Evolutionary conservation across 148 eudicot species (phyloP).

Genomic region (Spergularia marina): DNA sequence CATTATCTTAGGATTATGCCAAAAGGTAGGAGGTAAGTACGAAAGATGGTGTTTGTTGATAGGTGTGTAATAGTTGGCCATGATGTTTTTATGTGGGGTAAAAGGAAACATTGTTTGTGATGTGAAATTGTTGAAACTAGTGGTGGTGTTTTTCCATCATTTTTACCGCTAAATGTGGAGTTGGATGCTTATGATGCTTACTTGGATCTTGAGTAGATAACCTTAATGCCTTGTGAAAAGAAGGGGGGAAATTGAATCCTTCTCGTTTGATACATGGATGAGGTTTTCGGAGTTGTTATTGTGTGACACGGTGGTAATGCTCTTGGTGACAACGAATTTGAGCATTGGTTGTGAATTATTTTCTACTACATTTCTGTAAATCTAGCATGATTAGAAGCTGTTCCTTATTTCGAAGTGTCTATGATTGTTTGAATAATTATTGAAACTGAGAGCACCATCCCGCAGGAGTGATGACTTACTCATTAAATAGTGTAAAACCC

Average conservation of each 20-base stretch:
- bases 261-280: not conserved
- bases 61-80: not conserved
- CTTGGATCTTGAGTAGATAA: not conserved
- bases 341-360: not conserved
- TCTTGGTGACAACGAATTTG: too few species aligned
- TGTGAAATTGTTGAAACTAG: not conserved
- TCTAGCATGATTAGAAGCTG: not conserved
- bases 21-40: too few species aligned
- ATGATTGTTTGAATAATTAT: not conserved
- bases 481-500: conserved; percentile 3
- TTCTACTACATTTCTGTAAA: not conserved
- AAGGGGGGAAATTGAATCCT: not conserved
- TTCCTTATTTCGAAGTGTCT: not conserved
- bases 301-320: not conserved
- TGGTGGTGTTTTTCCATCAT: not conserved
- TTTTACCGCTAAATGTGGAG: not conserved
- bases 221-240: not conserved
- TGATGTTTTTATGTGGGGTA: not conserved
- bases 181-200: not conserved
- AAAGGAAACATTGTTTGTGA: not conserved
- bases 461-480: not conserved
- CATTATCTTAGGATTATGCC: too few species aligned
- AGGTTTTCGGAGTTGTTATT: not conserved
- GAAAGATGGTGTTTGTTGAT: not conserved
- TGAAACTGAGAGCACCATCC: not conserved